phyloP scores from a whole-genome alignment of 2,329 filamentous ascomycete genomes.

The Aspergillus hiratsukae region DNA sequence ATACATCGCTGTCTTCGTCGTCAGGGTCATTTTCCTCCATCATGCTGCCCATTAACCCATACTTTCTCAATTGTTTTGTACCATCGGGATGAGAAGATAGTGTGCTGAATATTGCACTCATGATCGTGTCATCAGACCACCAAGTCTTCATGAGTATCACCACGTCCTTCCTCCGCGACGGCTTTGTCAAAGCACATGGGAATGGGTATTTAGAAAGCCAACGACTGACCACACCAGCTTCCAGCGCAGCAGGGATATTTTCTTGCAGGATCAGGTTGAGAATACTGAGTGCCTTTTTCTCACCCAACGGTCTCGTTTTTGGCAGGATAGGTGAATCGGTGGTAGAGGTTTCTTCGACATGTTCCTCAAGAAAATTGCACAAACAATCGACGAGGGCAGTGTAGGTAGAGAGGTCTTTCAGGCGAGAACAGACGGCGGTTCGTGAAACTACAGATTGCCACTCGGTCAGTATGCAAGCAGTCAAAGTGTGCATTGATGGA shows the following conservation, averaged over 20 bases:
- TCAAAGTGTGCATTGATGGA: neutral
- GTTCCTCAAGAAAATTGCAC: constrained; percentile 38
- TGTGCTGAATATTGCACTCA: constrained; percentile 41
- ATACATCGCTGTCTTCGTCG: constrained; percentile 47
- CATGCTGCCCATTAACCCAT: constrained; percentile 41
- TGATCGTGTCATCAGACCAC: constrained; percentile 40
- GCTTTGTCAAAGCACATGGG: constrained; percentile 54
- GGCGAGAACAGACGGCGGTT: constrained; percentile 28
- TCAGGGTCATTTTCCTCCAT: constrained; percentile 50
- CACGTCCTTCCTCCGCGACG: constrained; percentile 40
- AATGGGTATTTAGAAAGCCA: constrained; percentile 72
- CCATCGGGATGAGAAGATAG: constrained; percentile 37
- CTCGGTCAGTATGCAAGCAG: constrained; percentile 2
- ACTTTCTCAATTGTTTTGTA: constrained; percentile 37
- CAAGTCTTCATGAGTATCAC: constrained; percentile 39
- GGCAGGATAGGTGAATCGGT: constrained; percentile 37
- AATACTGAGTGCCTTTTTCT: constrained; percentile 44
- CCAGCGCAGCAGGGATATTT: constrained; percentile 53
- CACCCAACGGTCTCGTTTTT: constrained; percentile 38
- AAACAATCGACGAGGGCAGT: constrained; percentile 39
- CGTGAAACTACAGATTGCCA: constrained; percentile 27
- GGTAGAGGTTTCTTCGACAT: constrained; percentile 30
- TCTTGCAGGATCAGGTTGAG: constrained; percentile 61
- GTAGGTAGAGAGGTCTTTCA: constrained; percentile 35
- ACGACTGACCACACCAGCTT: constrained; percentile 63